Percentiles rank a stretch among this genome's conserved stretches.
phyloP scores from a whole-genome alignment of 768 basidiomycete genomes.

The Tylopilus felleus region DNA sequence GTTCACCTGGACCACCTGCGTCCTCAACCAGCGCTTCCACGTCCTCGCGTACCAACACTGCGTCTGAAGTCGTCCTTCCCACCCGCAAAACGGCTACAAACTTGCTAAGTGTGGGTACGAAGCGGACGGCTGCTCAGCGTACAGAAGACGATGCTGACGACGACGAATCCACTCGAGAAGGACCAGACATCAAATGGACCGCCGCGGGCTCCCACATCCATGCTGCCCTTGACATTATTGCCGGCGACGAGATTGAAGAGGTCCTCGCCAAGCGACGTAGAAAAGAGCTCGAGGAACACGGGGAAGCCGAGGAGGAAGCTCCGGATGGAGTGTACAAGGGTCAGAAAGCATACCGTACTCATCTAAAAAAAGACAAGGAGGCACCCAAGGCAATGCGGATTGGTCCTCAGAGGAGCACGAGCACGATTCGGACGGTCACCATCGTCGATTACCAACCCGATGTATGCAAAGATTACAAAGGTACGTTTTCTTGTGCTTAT shows the following conservation, averaged over 20 bases:
- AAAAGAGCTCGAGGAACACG: constrained; percentile 50
- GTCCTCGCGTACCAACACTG: constrained; percentile 19
- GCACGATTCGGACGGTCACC: constrained; percentile 90
- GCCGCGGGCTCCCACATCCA: constrained; percentile 71
- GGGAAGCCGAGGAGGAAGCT: constrained; percentile 51
- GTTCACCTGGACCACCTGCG: constrained; percentile 47
- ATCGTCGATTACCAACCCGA: constrained; percentile 98
- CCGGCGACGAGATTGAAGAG: constrained; percentile 79
- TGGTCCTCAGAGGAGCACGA: constrained; percentile 71
- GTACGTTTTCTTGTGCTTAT: constrained; percentile 42
- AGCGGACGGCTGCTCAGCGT: constrained; percentile 52
- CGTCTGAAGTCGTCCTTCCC: constrained; percentile 74
- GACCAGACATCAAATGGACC: constrained; percentile 75
- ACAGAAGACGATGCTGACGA: constrained; percentile 44
- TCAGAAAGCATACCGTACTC: constrained; percentile 73
- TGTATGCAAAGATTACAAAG: constrained; percentile 99
- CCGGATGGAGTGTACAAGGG: constrained; percentile 85
- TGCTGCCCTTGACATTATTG: constrained; percentile 69
- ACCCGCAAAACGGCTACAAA: constrained; percentile 63
- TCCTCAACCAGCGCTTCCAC: constrained; percentile 20
- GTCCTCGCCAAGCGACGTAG: constrained; percentile 66
- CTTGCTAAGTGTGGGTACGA: constrained; percentile 76
- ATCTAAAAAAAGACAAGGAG: constrained; percentile 79
- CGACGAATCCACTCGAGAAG: constrained; percentile 41
- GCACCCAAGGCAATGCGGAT: constrained; percentile 85